Evolutionary conservation across 179 eudicot genomes (phyloP), one percentile per base, ranked within the genome.

Genomic region (Silene noctiflora): DNA sequence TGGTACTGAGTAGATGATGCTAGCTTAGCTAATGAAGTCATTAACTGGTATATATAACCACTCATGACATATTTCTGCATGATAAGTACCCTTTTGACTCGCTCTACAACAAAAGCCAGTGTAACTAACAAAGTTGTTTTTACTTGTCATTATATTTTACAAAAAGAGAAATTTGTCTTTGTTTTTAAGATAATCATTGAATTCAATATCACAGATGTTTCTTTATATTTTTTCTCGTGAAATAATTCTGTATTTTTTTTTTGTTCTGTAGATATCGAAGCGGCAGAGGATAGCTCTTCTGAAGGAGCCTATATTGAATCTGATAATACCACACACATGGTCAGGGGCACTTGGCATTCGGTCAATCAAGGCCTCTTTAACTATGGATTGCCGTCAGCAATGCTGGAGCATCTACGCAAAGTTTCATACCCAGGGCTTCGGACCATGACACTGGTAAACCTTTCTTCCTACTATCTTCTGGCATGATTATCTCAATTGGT

Each of bases 311-410:
- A 35, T 74, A 69, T 77, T 33, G 20, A 75, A 62, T 76, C 82
- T 77, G 80, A 83, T 76, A 86, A 81, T 83, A 77, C 83, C 67
- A 78, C 81, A 72, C 94, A 95, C 83, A 88, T 95, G 97, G 91
- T 93, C 73, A 89, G 99, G 33, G 94, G 90, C 56, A 89, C 98
- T 70, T 95, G 97, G 98, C 82, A 91, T 73, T 88, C 99, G 6
- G 80, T 83, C 79, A 83, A 89, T 75, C 85, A 84, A 68, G 88
- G 69, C 22, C 83, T 91, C 67, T 88, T 91, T 69, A 72, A 88
- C 76, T 95, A 95, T 81, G 92, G 99, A 59, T 80, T 95, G 82
- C 99, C 99, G n/a, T 63, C 85, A 69, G 91, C 94, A 56, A 76
- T 95, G 79, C 78, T 95, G 77, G 84, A 88, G 53, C 82, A 86